These are phyloP conservation scores for Coleophoma crateriformis DNA, from an alignment of 2,329 filamentous ascomycete genomes.

Conservation along the genomic window DNA sequence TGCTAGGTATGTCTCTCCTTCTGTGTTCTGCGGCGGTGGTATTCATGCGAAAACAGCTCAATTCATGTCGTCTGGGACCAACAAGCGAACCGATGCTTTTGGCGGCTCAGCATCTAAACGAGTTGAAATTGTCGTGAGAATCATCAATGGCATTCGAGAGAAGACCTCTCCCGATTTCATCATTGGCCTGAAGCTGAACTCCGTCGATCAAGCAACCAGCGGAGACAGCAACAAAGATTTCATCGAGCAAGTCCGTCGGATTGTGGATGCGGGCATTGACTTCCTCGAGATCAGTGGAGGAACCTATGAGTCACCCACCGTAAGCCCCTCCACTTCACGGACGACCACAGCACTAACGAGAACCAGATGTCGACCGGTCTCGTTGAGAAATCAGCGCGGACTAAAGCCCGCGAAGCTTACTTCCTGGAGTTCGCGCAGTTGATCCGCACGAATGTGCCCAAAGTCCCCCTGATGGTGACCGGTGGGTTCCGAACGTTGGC, in stretches of 20 bases:
- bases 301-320: conserved; percentile 13
- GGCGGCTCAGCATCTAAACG: neutral
- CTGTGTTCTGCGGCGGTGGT: too few species aligned
- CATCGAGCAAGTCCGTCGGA: neutral
- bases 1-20: conserved; percentile 42
- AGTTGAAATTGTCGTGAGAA: neutral
- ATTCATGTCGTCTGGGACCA: neutral
- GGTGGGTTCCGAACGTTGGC: conserved; percentile 54
- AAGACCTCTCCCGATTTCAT: neutral
- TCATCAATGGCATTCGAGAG: neutral
- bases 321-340: conserved; percentile 17
- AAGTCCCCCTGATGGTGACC: conserved; percentile 48
- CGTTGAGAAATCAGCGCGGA: conserved; percentile 9
- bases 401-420: conserved; percentile 55
- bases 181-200: neutral
- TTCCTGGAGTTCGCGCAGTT: conserved; percentile 61
- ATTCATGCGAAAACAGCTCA: neutral
- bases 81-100: neutral
- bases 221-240: neutral
- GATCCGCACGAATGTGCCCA: conserved; percentile 38
- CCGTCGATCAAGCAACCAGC: neutral
- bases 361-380: too few species aligned
- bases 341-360: too few species aligned
- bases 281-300: neutral
- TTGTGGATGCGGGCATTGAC: neutral